Evolutionary conservation across 202 grass and related monocot species (phyloP).

Genomic region (Elaeis oleifera): DNA sequence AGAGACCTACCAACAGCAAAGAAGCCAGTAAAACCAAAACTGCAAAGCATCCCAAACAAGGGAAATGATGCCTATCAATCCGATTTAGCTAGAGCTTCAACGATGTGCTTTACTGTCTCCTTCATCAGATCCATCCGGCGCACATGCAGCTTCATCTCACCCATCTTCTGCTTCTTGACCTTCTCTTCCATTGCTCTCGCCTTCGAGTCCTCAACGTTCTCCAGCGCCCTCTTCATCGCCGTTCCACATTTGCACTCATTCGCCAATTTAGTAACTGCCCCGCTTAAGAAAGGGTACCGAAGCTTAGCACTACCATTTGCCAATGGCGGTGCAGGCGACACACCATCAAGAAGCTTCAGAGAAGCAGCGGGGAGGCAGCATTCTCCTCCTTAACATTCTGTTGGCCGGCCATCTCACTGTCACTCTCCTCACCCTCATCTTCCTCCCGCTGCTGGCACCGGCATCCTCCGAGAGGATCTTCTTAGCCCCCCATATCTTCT

Average conservation of each 20-base stretch:
- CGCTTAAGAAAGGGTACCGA: slow-evolving; percentile 48
- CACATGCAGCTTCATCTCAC: slow-evolving; percentile 10
- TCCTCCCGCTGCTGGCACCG: slow-evolving; percentile 10
- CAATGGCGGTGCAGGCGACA: background rate
- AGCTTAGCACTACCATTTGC: slow-evolving; percentile 38
- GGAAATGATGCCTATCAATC: background rate
- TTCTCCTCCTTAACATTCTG: slow-evolving; percentile 32
- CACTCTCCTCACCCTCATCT: slow-evolving; percentile 25
- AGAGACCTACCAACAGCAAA: too few relatives aligned
- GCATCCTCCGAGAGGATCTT: slow-evolving; percentile 15
- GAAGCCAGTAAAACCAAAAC: background rate
- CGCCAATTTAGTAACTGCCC: slow-evolving; percentile 46
- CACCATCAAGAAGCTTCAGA: slow-evolving; percentile 19
- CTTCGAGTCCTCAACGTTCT: slow-evolving; percentile 26
- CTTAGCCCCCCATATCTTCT: slow-evolving; percentile 40
- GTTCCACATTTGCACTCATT: slow-evolving; percentile 19
- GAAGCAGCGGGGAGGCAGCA: too few relatives aligned
- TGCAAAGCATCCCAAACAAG: background rate
- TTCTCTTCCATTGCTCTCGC: slow-evolving; percentile 20
- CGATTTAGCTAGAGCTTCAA: slow-evolving; percentile 12
- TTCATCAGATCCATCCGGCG: slow-evolving; percentile 17
- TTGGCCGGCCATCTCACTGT: slow-evolving; percentile 5
- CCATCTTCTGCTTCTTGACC: slow-evolving; percentile 38
- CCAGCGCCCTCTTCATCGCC: slow-evolving; percentile 35
- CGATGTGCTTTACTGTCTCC: slow-evolving; percentile 28